Evolutionary conservation across 306 rosid genomes (phyloP).

Genomic region (Rosa rugosa): DNA sequence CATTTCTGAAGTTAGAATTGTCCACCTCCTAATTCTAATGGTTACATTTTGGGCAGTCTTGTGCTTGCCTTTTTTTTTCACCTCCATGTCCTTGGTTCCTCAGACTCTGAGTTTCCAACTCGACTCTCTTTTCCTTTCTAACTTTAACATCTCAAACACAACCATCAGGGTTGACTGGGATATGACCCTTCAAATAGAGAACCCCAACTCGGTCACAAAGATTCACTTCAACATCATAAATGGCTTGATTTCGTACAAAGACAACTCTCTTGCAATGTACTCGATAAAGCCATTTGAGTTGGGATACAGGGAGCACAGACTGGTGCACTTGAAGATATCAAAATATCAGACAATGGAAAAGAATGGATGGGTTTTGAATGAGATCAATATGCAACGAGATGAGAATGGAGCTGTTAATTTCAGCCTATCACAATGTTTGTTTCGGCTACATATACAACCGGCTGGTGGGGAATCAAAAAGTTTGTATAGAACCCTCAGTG

Average conservation of each 20-base stretch:
- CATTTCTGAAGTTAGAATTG: not conserved
- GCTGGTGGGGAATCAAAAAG: not conserved
- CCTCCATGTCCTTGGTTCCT: not conserved
- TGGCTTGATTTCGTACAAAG: not conserved
- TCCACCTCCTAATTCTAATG: not conserved
- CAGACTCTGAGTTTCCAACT: not conserved
- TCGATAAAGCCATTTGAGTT: not conserved
- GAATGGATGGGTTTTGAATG: not conserved
- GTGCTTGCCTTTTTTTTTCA: not conserved
- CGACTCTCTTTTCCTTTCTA: not conserved
- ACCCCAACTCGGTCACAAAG: not conserved
- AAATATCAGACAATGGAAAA: not conserved
- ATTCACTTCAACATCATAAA: not conserved
- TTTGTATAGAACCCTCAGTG: conserved; percentile 4
- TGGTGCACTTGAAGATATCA: not conserved
- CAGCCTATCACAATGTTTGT: not conserved
- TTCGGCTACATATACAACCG: not conserved
- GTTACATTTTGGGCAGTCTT: not conserved
- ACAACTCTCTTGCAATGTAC: not conserved
- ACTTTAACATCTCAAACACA: not conserved
- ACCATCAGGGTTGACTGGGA: not conserved
- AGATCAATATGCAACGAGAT: not conserved
- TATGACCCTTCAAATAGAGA: not conserved
- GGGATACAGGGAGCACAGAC: not conserved
- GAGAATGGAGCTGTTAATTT: not conserved